These are phyloP conservation scores for Thermothelomyces thermophilus DNA, from an alignment of 2,329 filamentous ascomycete species.

Conservation along the genomic window DNA sequence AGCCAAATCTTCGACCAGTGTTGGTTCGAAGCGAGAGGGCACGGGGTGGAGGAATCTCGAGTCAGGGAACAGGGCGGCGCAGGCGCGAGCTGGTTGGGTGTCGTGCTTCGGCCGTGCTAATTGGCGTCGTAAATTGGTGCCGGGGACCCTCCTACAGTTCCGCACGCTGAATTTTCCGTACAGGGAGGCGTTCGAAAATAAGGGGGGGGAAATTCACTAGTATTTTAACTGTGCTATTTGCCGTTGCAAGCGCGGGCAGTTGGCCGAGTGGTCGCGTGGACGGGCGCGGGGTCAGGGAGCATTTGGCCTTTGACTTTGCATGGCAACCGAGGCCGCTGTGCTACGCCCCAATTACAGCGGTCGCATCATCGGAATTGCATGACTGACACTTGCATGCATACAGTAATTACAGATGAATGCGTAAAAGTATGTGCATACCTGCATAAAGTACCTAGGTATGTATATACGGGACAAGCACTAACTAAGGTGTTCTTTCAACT, in stretches of 20 bases:
- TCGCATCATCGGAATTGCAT: no score
- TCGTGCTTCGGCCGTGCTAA: neutral
- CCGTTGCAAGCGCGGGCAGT: slow-evolving; percentile 2
- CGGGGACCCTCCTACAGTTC: neutral
- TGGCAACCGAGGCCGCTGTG: neutral
- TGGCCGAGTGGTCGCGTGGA: slow-evolving; percentile 20
- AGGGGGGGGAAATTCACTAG: neutral
- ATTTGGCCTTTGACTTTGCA: neutral
- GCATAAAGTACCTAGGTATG: no score
- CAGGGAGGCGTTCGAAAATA: neutral
- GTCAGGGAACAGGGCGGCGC: neutral
- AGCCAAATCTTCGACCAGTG: neutral
- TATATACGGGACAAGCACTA: no score
- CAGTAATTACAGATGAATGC: no score
- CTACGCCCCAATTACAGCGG: no score
- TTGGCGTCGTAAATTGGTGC: slow-evolving; percentile 1
- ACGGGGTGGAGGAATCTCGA: neutral
- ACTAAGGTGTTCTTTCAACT: no score
- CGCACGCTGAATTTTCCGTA: neutral
- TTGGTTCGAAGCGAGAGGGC: neutral
- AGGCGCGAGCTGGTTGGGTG: slow-evolving; percentile 1
- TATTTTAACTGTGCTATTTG: neutral
- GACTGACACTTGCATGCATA: no score
- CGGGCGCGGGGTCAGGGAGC: slow-evolving; percentile 21
- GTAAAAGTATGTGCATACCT: no score